Evolutionary conservation across 2,329 filamentous ascomycete species (phyloP).

Genomic region (Alternaria triticimaculans): DNA sequence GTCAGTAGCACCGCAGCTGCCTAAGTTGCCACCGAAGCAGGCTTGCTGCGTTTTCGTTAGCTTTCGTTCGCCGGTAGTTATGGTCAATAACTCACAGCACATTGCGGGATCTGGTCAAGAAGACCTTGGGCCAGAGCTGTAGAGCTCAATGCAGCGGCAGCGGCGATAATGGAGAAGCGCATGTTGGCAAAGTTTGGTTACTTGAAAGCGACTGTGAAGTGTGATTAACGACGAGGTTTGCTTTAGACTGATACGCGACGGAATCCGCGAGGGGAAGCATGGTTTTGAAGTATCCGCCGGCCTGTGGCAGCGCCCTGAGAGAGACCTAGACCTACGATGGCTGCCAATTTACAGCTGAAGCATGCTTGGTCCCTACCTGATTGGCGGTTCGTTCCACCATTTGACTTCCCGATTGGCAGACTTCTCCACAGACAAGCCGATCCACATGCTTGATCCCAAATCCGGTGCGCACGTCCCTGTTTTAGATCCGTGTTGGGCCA

Average conservation of each 20-base stretch:
- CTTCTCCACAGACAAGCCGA: background rate
- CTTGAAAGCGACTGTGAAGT: background rate
- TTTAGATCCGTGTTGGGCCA: background rate
- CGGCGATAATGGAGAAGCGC: slow-evolving; percentile 35
- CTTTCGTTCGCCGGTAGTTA: background rate
- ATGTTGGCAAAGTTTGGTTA: slow-evolving; percentile 15
- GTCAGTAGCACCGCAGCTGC: slow-evolving; percentile 49
- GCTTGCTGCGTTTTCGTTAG: slow-evolving; percentile 23
- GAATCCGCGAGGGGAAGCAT: background rate
- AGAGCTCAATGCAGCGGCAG: slow-evolving; percentile 33
- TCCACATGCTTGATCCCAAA: background rate
- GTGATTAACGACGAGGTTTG: background rate
- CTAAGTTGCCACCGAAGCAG: slow-evolving; percentile 49
- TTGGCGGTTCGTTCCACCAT: background rate
- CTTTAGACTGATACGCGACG: background rate
- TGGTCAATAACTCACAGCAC: slow-evolving; percentile 27
- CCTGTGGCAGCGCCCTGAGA: background rate
- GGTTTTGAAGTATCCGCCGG: background rate
- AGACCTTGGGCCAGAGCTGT: slow-evolving; percentile 32
- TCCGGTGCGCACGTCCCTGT: background rate
- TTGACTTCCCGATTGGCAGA: background rate
- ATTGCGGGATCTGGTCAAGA: slow-evolving; percentile 34
- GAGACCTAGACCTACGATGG: background rate
- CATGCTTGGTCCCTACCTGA: background rate
- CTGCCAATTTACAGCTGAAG: background rate